Base-by-base conservation (phyloP, 2,329 filamentous ascomycete species). In the Ceratocystis colombiana region DNA sequence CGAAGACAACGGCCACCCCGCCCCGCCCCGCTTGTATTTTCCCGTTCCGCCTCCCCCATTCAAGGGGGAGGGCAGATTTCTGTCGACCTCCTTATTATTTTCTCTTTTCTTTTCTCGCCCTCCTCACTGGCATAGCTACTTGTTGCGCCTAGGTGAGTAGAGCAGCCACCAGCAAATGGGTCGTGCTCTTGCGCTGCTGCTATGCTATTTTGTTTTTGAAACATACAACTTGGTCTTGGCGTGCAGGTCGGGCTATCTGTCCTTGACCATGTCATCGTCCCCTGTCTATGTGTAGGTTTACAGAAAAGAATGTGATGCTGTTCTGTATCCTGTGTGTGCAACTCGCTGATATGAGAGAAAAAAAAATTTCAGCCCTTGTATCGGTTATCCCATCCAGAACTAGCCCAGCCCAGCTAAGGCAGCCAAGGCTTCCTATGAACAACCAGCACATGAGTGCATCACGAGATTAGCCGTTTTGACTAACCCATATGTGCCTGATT, bases 341-440 rank as follows among this genome's bases (percentile, higher is more conserved):
- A 28, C 10, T 41, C 37, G 37, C 37, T 41, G 37, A 62, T n/a
- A 62, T n/a, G n/a, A 62, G 22, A 10, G 46, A 37, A 64, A 50
- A 64, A 64, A 64, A 64, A 64, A 57, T 45, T 33, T 25, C 48
- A 55, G 46, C 55, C 55, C 63, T 30, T 64, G n/a, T 45, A 44
- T n/a, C 48, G 37, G 48, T 15, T 28, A 22, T 53, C 10, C 48
- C 48, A 53, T 53, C 25, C 1, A 15, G 3, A 53, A 25, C 22
- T 25, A 28, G 37, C 10, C 37, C 10, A 41, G 37, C 10, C 12
- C 37, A 41, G 10, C 37, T 12, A 41, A 41, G 37, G 37, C 37
- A 28, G 48, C 48, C 48, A 53, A 53, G 48, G 15, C 3, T 28
- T 53, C 7, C 48, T 25, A 22, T 25, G 5, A 48, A 7, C n/a